Conservation (phyloP, 139 green algal species). For the Desmodesmus armatus region DNA sequence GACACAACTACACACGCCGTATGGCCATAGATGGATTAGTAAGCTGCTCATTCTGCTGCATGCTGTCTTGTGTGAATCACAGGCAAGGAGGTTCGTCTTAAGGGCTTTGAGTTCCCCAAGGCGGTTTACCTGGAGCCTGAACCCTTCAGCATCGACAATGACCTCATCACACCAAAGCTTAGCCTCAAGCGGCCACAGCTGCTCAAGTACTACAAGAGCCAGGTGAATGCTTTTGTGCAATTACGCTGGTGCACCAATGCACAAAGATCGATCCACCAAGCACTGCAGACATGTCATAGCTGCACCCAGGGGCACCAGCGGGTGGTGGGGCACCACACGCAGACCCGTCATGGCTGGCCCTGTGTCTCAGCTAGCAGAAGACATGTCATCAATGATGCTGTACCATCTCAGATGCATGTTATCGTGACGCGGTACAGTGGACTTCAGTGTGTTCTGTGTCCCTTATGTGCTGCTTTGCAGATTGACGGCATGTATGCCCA, state of each 20-base stretch:
- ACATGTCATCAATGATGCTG: too few relatives aligned
- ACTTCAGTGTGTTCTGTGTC: too few relatives aligned
- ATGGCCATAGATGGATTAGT: background rate
- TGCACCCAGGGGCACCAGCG: too few relatives aligned
- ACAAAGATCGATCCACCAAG: background rate
- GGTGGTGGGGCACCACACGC: too few relatives aligned
- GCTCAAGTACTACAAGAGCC: constrained; percentile 72
- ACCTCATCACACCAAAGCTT: constrained; percentile 91
- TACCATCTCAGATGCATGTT: too few relatives aligned
- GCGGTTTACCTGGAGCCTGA: constrained; percentile 75
- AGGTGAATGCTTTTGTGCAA: constrained; percentile 21
- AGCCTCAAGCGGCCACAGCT: constrained; percentile 94
- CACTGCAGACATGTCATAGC: too few relatives aligned
- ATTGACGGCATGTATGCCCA: constrained; percentile 36
- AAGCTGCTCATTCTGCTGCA: background rate
- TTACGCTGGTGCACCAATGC: background rate
- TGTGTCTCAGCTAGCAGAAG: too few relatives aligned
- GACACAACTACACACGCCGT: too few relatives aligned
- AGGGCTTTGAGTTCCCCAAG: constrained; percentile 89
- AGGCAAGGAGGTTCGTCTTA: constrained; percentile 81
- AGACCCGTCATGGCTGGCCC: too few relatives aligned
- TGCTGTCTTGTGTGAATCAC: constrained; percentile 26
- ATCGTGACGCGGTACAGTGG: too few relatives aligned
- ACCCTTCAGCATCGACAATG: constrained; percentile 72
- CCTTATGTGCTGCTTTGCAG: constrained; percentile 16